phyloP scores from a whole-genome alignment of 768 basidiomycete species.

The Punctularia strigosozonata region DNA sequence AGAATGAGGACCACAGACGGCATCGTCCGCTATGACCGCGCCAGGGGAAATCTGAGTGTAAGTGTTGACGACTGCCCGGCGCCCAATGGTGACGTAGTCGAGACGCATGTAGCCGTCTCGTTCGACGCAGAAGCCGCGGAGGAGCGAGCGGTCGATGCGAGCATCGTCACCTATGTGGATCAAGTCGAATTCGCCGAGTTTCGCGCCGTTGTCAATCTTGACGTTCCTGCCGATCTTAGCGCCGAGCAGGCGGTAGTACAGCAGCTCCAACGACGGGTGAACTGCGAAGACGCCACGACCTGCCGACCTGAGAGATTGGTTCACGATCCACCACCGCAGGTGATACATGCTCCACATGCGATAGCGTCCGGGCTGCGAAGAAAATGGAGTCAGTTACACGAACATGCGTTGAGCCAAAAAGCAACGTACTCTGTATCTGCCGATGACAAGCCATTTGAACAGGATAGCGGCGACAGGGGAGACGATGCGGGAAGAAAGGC shows the following conservation, averaged over 20 bases:
- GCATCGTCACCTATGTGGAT: constrained; percentile 30
- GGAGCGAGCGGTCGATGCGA: constrained; percentile 25
- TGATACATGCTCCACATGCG: constrained; percentile 27
- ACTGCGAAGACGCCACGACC: constrained; percentile 32
- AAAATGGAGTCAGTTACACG: too few species aligned
- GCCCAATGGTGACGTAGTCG: constrained; percentile 26
- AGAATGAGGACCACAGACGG: constrained; percentile 36
- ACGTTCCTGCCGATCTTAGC: constrained; percentile 31
- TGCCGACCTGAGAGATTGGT: constrained; percentile 25
- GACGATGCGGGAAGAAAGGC: constrained; percentile 22
- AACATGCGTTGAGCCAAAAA: too few species aligned
- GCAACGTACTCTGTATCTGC: constrained; percentile 28
- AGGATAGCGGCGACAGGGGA: constrained; percentile 27
- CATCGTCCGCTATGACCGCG: constrained; percentile 20
- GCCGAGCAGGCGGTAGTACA: constrained; percentile 35
- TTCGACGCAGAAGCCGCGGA: constrained; percentile 35
- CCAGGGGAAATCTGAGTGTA: constrained; percentile 32
- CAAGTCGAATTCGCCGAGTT: constrained; percentile 33
- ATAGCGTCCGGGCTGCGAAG: constrained; percentile 11
- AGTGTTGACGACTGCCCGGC: constrained; percentile 27
- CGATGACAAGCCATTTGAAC: constrained; percentile 37
- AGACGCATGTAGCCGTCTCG: constrained; percentile 32
- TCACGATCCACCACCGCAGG: constrained; percentile 33
- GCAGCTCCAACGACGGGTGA: constrained; percentile 23
- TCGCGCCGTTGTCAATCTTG: constrained; percentile 23